Evolutionary conservation across 345 rosid species (phyloP), one percentile per base, ranked within the genome.

Genomic region (Nephelium lappaceum): DNA sequence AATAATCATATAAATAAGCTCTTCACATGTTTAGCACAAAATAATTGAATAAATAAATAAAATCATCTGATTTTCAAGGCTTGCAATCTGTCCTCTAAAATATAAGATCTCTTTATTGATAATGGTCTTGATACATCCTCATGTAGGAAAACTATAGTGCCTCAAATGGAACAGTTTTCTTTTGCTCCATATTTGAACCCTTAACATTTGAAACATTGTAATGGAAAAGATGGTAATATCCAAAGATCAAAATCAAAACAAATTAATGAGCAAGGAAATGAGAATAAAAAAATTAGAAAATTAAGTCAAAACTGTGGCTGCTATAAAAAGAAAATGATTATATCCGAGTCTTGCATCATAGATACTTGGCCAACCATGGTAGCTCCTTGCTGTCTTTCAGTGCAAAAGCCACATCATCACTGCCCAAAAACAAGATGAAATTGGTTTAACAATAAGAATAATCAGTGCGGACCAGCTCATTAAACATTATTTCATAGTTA

Each of bases 371-470:
- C 74, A 92, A 77, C 99, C 99, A 95, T 21, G 98, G 92, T 27
- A 95, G 81, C 66, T 92, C 97, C 83, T 83, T 86, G 86, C 87
- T 78, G 80, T 89, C 95, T 84, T 95, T 93, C 81, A 95, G 87
- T 6, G 98, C 98, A 83, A 95, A 95, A 71, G 93, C 87, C 74
- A 93, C 95, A 69, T 95, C 98, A 78, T 95, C 98, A 83, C 98
- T 90, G 94, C 87, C 80, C 81, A 23, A 67, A n/a, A 42, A 14
- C 62, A 81, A 72, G 64, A 47, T 31, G 60, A 53, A 72, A 49
- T 21, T 18, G 67, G 27, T 83, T 68, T 79, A 71, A n/a, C n/a
- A n/a, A n/a, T n/a, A 43, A 43, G 47, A 8, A 19, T 58, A 7
- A 58, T 58, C 24, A 58, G 24, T 5, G n/a, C 10, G 10, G 2